Evolutionary conservation across 805 yeast species (phyloP).

Genomic region (Candida ficus): DNA sequence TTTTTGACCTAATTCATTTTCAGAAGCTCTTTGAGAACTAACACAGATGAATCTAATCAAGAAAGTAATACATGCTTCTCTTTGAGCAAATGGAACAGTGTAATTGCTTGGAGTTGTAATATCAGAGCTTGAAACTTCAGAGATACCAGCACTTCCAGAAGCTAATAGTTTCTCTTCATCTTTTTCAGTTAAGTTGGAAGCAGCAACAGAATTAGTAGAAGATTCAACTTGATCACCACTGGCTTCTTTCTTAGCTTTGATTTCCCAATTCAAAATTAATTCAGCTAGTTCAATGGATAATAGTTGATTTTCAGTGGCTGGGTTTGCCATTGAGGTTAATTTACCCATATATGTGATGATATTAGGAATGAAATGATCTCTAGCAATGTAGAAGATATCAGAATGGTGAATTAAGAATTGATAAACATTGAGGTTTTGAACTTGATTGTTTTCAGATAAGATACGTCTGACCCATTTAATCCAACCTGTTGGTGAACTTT

Average conservation of each 20-base stretch:
- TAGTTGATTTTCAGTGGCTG: conserved; percentile 75
- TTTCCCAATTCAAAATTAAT: conserved; percentile 82
- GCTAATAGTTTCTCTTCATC: conserved; percentile 21
- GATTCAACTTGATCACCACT: conserved; percentile 9
- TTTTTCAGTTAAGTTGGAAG: conserved; percentile 27
- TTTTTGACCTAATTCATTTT: conserved; percentile 73
- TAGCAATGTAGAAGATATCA: conserved; percentile 74
- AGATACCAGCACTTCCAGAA: conserved; percentile 8
- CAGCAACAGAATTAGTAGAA: conserved; percentile 25
- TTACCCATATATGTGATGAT: conserved; percentile 92
- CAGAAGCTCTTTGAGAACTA: conserved; percentile 78
- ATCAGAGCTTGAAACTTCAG: conserved; percentile 27
- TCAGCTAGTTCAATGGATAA: conserved; percentile 89
- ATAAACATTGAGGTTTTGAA: conserved; percentile 81
- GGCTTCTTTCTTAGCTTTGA: conserved; percentile 32
- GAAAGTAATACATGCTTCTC: conserved; percentile 88
- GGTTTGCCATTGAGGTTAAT: conserved; percentile 69
- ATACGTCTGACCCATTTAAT: conserved; percentile 93
- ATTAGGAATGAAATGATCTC: conserved; percentile 86
- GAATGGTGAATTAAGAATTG: conserved; percentile 86
- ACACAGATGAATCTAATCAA: conserved; percentile 84
- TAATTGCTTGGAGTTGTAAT: conserved; percentile 46
- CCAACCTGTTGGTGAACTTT: conserved; percentile 59
- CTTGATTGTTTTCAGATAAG: conserved; percentile 81
- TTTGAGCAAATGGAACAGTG: conserved; percentile 65